Percentiles rank a stretch among this genome's conserved stretches.
Evolutionary conservation across 2,329 filamentous ascomycete genomes (phyloP).

Genomic region (Pseudocercospora eumusae): DNA sequence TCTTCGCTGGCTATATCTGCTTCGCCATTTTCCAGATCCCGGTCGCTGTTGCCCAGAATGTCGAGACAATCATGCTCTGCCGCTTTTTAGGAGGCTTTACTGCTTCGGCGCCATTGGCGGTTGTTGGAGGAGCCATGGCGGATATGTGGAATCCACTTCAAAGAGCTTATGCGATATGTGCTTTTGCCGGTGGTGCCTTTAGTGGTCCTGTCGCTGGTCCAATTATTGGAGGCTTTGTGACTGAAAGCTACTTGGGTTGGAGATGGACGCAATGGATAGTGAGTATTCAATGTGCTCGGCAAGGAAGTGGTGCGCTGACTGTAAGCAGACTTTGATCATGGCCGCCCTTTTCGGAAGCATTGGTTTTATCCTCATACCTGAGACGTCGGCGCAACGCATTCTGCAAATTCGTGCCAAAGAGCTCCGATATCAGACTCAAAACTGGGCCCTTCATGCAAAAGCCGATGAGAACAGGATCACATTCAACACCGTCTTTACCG

Average conservation of each 20-base stretch:
- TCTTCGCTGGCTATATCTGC: constrained; percentile 53
- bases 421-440: constrained; percentile 52
- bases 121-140: constrained; percentile 45
- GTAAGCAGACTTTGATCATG: constrained; percentile 41
- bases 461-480: constrained; percentile 48
- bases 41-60: constrained; percentile 56
- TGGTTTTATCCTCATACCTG: constrained; percentile 50
- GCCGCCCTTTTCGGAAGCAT: constrained; percentile 47
- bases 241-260: constrained; percentile 32
- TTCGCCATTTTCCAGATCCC: constrained; percentile 60
- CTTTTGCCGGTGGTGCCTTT: constrained; percentile 32
- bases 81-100: constrained; percentile 57
- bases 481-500: constrained; percentile 31
- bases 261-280: constrained; percentile 35
- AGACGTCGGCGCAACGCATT: constrained; percentile 54
- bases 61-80: constrained; percentile 57
- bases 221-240: constrained; percentile 29
- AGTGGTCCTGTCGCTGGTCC: constrained; percentile 32
- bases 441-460: constrained; percentile 51
- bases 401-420: constrained; percentile 52
- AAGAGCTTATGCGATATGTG: constrained; percentile 31
- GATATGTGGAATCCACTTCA: constrained; percentile 32
- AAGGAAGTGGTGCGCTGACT: not conserved
- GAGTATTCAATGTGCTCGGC: not conserved
- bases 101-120: constrained; percentile 50